These are phyloP conservation scores for Scheffersomyces lignosus DNA, from an alignment of 805 yeast genomes.

Conservation along the genomic window DNA sequence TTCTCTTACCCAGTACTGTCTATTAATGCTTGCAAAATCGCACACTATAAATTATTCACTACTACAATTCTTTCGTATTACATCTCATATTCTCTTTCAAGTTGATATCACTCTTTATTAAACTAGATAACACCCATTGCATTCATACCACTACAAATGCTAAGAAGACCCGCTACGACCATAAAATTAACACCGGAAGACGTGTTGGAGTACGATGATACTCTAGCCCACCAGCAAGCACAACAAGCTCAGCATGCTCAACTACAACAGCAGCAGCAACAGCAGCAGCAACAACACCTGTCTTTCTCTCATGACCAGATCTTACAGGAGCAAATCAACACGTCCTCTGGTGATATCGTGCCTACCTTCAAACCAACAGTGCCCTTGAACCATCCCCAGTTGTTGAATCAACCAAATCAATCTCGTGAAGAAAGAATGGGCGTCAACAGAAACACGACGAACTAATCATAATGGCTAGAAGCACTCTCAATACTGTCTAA, in stretches of 20 bases:
- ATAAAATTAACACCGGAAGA: slow-evolving; percentile 70
- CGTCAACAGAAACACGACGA: slow-evolving; percentile 1
- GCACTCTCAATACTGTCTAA: no score
- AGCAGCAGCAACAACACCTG: not conserved
- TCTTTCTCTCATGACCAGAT: slow-evolving; percentile 1
- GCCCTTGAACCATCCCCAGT: not conserved
- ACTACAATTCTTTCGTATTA: no score
- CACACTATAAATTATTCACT: no score
- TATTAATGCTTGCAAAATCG: no score
- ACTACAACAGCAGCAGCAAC: slow-evolving; percentile 6
- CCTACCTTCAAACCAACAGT: not conserved
- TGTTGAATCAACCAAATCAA: not conserved
- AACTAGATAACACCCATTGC: no score
- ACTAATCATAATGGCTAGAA: no score
- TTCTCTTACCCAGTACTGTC: no score
- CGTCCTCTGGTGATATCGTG: not conserved
- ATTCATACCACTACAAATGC: slow-evolving; percentile 53
- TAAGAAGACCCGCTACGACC: slow-evolving; percentile 71
- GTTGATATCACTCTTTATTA: no score
- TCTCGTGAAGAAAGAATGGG: slow-evolving; percentile 4
- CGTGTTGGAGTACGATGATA: slow-evolving; percentile 50
- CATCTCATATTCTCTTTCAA: no score
- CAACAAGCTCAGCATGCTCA: not conserved
- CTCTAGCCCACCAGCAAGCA: slow-evolving; percentile 5
- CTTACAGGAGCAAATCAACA: slow-evolving; percentile 4